These are phyloP conservation scores for Trametes sp. DNA, from an alignment of 1,284 basidiomycete genomes.

Conservation along the genomic window DNA sequence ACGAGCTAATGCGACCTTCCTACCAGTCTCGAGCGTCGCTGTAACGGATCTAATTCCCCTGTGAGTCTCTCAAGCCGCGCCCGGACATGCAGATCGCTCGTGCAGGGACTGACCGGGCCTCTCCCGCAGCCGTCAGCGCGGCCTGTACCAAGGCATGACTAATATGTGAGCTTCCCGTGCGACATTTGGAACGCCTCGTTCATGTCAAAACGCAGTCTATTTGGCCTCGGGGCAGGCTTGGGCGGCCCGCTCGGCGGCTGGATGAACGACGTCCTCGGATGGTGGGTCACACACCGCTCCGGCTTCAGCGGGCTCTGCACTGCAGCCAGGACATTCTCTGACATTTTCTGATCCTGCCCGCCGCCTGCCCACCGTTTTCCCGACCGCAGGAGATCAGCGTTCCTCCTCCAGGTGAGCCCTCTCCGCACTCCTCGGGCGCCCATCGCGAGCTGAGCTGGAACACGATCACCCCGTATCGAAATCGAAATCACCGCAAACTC, in stretches of 20 bases:
- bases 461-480: constrained; percentile 27
- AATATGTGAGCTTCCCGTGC: constrained; percentile 69
- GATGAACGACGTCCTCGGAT: constrained; percentile 84
- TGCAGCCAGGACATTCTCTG: constrained; percentile 23
- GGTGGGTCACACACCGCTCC: constrained; percentile 57
- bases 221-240: constrained; percentile 80
- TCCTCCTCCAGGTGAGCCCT: constrained; percentile 67
- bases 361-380: constrained; percentile 23
- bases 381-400: constrained; percentile 64
- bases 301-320: constrained; percentile 9
- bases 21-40: constrained; percentile 76
- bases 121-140: constrained; percentile 74
- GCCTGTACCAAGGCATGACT: constrained; percentile 88
- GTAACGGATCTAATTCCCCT: constrained; percentile 85
- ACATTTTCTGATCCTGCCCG: constrained; percentile 21
- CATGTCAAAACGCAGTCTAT: constrained; percentile 56
- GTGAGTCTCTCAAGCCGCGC: constrained; percentile 52
- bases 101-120: constrained; percentile 23
- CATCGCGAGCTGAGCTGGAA: constrained; percentile 22
- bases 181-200: constrained; percentile 19
- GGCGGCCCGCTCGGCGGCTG: constrained; percentile 92
- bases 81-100: constrained; percentile 11
- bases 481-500: constrained; percentile 24
- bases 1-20: constrained; percentile 17
- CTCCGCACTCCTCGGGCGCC: constrained; percentile 21